These are phyloP conservation scores for Iberis pinnata DNA, from an alignment of 345 rosid genomes.

Conservation along the genomic window DNA sequence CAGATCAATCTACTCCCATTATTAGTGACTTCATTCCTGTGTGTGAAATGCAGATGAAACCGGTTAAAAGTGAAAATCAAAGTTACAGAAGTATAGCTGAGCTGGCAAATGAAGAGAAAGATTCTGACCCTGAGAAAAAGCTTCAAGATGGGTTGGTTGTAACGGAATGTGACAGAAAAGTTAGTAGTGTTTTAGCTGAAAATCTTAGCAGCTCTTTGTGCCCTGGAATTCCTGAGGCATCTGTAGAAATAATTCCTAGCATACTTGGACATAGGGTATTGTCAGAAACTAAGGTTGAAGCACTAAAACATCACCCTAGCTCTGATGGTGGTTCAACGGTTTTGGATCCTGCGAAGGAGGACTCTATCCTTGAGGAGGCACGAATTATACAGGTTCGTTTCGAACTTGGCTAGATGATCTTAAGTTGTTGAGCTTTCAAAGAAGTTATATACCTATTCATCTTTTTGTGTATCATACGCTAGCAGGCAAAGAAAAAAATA, in stretches of 20 bases:
- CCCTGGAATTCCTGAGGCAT: conserved; percentile 29
- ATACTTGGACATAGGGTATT: conserved; percentile 38
- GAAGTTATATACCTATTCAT: not conserved
- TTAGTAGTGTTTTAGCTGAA: conserved; percentile 24
- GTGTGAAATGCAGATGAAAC: conserved; percentile 10
- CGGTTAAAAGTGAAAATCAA: conserved; percentile 13
- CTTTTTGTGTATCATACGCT: conserved; percentile 25
- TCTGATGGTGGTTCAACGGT: conserved; percentile 30
- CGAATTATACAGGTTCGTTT: conserved; percentile 60
- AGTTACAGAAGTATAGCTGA: conserved; percentile 30
- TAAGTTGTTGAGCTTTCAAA: conserved; percentile 17
- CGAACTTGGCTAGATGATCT: conserved; percentile 14
- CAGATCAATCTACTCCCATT: conserved; percentile 21
- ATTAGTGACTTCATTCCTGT: conserved; percentile 21
- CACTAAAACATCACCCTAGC: conserved; percentile 36
- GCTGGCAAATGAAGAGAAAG: conserved; percentile 34
- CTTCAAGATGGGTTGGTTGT: conserved; percentile 33
- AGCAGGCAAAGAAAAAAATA: conserved; percentile 78
- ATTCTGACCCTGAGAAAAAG: conserved; percentile 31
- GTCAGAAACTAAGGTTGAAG: conserved; percentile 27
- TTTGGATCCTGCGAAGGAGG: conserved; percentile 56
- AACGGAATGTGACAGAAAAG: conserved; percentile 32
- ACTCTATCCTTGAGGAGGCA: conserved; percentile 87
- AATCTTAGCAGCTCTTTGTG: conserved; percentile 21
- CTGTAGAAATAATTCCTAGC: conserved; percentile 26